These are phyloP conservation scores for Aspergillus asperescens DNA, from an alignment of 495 filamentous ascomycete species.

Conservation along the genomic window DNA sequence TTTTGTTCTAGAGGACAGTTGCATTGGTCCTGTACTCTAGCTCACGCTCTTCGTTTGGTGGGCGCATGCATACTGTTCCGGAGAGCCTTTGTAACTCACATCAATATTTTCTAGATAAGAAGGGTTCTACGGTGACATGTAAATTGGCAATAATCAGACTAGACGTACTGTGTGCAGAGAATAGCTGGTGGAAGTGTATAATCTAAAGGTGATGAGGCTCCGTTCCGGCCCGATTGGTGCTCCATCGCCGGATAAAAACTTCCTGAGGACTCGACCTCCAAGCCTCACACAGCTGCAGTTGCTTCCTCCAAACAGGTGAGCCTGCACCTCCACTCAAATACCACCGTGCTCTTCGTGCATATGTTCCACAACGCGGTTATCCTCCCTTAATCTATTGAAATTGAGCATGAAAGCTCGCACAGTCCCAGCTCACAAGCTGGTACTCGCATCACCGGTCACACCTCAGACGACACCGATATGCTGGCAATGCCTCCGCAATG, in stretches of 20 bases:
- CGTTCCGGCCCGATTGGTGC: slow-evolving; percentile 24
- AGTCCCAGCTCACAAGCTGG: slow-evolving; percentile 36
- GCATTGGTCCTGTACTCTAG: slow-evolving; percentile 11
- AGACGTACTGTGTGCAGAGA: too few species aligned
- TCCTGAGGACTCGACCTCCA: slow-evolving; percentile 7
- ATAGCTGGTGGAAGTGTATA: too few species aligned
- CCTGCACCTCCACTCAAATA: not conserved
- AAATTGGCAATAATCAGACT: not conserved
- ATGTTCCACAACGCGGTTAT: not conserved
- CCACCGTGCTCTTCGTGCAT: not conserved
- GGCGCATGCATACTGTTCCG: slow-evolving; percentile 9
- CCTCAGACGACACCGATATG: slow-evolving; percentile 32
- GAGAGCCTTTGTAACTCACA: slow-evolving; percentile 14
- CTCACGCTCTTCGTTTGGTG: slow-evolving; percentile 12
- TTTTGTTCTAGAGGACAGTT: slow-evolving; percentile 17
- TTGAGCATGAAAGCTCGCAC: slow-evolving; percentile 43
- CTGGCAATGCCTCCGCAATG: slow-evolving; percentile 44
- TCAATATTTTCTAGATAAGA: slow-evolving; percentile 14
- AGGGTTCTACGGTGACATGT: not conserved
- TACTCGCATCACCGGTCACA: slow-evolving; percentile 32
- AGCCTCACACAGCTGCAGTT: not conserved
- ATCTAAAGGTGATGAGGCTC: slow-evolving; percentile 3
- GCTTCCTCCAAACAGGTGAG: not conserved
- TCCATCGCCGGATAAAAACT: slow-evolving; percentile 14
- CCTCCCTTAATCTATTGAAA: slow-evolving; percentile 5